phyloP scores from a whole-genome alignment of 345 rosid genomes.

The Streptanthus diversifolius region DNA sequence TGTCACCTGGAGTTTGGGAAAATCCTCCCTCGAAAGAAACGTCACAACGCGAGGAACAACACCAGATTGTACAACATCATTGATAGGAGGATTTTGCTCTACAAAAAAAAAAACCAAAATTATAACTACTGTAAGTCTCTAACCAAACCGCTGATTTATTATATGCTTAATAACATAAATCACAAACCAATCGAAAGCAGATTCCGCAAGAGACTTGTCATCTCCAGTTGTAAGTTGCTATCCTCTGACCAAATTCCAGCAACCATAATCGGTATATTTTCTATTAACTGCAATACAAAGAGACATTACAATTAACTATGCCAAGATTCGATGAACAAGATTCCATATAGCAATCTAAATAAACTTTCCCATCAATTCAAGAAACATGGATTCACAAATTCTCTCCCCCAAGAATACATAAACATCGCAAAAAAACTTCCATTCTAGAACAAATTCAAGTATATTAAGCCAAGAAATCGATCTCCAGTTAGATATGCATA shows the following conservation, averaged over 20 bases:
- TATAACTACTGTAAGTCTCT: neutral
- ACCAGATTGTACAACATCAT: conserved; percentile 64
- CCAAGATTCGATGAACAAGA: neutral
- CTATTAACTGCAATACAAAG: conserved; percentile 43
- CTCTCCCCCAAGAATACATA: neutral
- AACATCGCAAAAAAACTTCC: neutral
- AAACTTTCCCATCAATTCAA: neutral
- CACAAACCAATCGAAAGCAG: conserved; percentile 66
- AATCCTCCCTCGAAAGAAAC: conserved; percentile 70
- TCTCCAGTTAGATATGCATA: neutral
- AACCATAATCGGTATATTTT: conserved; percentile 59
- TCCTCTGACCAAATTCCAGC: conserved; percentile 64
- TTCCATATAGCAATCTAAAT: no score
- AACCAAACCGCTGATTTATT: neutral
- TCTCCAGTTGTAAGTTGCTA: conserved; percentile 52
- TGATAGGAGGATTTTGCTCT: conserved; percentile 79
- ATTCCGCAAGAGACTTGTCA: conserved; percentile 66
- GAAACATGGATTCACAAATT: neutral
- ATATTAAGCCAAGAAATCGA: neutral
- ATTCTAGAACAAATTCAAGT: neutral
- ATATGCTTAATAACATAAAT: neutral
- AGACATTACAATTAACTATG: neutral
- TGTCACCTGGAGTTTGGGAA: conserved; percentile 75
- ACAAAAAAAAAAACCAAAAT: conserved; percentile 4
- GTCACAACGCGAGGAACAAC: conserved; percentile 73